Evolutionary conservation across 768 basidiomycete genomes (phyloP).

Genomic region (Thelephora ganbajun): DNA sequence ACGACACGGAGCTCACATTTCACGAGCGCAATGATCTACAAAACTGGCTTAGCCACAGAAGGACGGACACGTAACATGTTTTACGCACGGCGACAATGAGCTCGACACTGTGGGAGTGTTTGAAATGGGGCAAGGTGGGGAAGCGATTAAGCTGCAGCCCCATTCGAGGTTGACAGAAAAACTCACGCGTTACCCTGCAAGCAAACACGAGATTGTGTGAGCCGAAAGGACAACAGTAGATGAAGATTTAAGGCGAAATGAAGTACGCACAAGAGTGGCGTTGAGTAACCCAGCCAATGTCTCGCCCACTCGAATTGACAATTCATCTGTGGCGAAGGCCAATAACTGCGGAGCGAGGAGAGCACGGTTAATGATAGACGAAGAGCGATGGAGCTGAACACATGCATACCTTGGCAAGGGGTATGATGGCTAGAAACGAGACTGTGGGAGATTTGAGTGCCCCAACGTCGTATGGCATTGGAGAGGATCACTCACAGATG

Average conservation of each 20-base stretch:
- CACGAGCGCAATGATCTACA: conserved; percentile 29
- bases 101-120: conserved; percentile 19
- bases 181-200: conserved; percentile 17
- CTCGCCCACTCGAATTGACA: conserved; percentile 71
- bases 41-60: conserved; percentile 6
- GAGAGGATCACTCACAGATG: conserved; percentile 39
- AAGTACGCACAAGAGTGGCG: conserved; percentile 69
- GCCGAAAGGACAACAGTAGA: not conserved
- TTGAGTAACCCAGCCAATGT: conserved; percentile 76
- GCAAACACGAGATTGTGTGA: not conserved
- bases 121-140: not conserved
- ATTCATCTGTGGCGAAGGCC: conserved; percentile 75
- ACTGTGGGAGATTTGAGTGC: conserved; percentile 23
- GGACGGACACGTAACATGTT: not conserved
- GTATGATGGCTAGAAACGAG: conserved; percentile 72
- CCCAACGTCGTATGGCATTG: not conserved
- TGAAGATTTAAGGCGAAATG: conserved; percentile 9
- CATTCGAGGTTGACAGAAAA: not conserved
- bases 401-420: conserved; percentile 56
- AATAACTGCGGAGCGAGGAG: conserved; percentile 33
- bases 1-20: conserved; percentile 31
- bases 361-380: not conserved
- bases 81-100: conserved; percentile 26
- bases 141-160: not conserved
- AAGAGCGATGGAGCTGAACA: not conserved